Conservation (phyloP, 2,329 filamentous ascomycete species). For the Cladosporium austrohemisphaericum region DNA sequence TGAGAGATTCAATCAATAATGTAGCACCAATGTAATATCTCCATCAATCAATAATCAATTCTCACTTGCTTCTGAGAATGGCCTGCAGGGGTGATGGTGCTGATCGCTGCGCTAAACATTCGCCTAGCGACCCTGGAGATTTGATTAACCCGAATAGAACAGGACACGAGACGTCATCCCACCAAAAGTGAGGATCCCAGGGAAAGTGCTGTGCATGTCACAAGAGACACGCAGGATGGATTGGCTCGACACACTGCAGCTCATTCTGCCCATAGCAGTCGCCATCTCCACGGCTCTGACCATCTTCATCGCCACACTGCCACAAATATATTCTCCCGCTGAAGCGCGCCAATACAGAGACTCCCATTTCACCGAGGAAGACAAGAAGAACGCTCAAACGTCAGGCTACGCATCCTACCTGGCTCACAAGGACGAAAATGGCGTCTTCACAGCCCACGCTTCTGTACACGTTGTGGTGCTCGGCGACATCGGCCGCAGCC, state of each 20-base stretch:
- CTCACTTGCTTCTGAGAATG: neutral
- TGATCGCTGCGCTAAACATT: too few species aligned
- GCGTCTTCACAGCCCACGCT: slow-evolving; percentile 37
- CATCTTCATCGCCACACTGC: slow-evolving; percentile 50
- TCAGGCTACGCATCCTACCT: slow-evolving; percentile 33
- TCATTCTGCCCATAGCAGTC: slow-evolving; percentile 40
- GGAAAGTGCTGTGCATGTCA: too few species aligned
- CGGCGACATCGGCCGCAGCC: slow-evolving; percentile 91
- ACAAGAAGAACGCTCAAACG: slow-evolving; percentile 24
- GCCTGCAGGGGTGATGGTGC: neutral
- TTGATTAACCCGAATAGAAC: neutral
- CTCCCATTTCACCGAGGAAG: slow-evolving; percentile 27
- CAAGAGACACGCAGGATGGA: too few species aligned
- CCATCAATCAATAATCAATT: neutral
- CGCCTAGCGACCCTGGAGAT: neutral
- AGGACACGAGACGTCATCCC: slow-evolving; percentile 7
- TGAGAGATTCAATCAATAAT: too few species aligned
- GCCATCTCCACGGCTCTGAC: slow-evolving; percentile 47
- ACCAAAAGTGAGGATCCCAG: neutral
- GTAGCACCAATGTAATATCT: too few species aligned
- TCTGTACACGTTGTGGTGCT: slow-evolving; percentile 82
- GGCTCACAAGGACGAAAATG: slow-evolving; percentile 19
- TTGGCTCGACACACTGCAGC: slow-evolving; percentile 29
- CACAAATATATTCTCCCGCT: slow-evolving; percentile 49
- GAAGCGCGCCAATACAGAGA: slow-evolving; percentile 25